Evolutionary conservation across 1,139 yeast genomes (phyloP), one percentile per base, ranked within the genome.

Genomic region (Insectozyma bohioensis): DNA sequence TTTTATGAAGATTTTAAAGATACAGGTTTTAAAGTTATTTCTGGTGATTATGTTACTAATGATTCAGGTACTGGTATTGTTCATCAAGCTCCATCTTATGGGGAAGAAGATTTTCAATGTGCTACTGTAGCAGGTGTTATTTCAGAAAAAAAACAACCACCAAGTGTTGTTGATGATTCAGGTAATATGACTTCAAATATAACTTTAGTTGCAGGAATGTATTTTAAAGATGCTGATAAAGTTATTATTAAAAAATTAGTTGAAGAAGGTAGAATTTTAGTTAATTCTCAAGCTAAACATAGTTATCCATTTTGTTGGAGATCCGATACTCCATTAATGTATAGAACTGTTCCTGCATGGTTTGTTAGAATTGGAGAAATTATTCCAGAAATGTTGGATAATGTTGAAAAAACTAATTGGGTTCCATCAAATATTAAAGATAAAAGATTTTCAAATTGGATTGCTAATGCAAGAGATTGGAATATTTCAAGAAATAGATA

Each of bases 251-350:
- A 88, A 65, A 66, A 72, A 47, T 73, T 92, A 56, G 85, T 94
- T 42, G 87, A 79, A 38, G 62, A 72, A 27, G 97, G 95, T 33
- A 77, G 84, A 49, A 49, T 94, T 28, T 69, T 92, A 48, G 77
- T 81, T 31, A 83, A 80, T 41, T 71, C 87, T 29, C 97, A 92
- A 70, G 72, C 92, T 44, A 80, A 81, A 69, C 99, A 92, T 75
- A 84, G 95, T 61, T 92, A 92, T 62, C 98, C 99, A 52, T 92
- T 92, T 82, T 92, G 99, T 70, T 92, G 99, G 99, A 84, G 99
- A 76, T 90, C 97, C 3, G 98, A 92, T 58, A 94, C 99, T 24
- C 99, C 99, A 33, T 78, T 92, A 60, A 65, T 92, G 49, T 94
- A 92, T 72, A 82, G 95, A 69, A 81, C 96, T 29, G 97, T 92